Percentiles rank a stretch among this genome's conserved stretches.
These are phyloP conservation scores for Lipomyces chichibuensis DNA, from an alignment of 805 yeast genomes.

Conservation along the genomic window DNA sequence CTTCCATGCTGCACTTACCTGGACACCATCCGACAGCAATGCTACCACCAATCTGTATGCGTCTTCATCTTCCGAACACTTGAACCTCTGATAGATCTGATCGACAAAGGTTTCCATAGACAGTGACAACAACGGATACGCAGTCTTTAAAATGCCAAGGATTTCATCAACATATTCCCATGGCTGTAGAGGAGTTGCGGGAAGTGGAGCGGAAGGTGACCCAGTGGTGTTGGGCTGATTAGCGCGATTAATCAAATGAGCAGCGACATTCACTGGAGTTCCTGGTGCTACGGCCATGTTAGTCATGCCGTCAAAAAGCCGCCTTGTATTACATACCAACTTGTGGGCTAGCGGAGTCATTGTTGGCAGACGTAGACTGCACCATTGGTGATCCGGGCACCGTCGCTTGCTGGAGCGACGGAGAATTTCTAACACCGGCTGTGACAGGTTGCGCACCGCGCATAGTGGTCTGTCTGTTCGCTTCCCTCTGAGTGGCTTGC, in stretches of 20 bases:
- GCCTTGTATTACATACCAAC: not conserved
- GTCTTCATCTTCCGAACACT: constrained; percentile 92
- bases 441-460: constrained; percentile 22
- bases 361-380: constrained; percentile 9
- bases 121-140: constrained; percentile 89
- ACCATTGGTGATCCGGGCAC: constrained; percentile 31
- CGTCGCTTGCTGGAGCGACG: constrained; percentile 23
- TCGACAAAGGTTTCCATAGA: constrained; percentile 94
- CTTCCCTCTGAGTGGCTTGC: constrained; percentile 49
- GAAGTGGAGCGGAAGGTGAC: constrained; percentile 33
- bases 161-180: constrained; percentile 93
- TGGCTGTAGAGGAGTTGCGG: constrained; percentile 56
- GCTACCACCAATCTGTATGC: constrained; percentile 94
- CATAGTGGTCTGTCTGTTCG: constrained; percentile 32
- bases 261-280: constrained; percentile 11
- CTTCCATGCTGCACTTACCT: constrained; percentile 40
- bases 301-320: not conserved
- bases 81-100: constrained; percentile 91
- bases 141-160: constrained; percentile 93
- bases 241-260: constrained; percentile 26
- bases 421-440: constrained; percentile 35
- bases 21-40: constrained; percentile 88
- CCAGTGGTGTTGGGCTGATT: constrained; percentile 10
- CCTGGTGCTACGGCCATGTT: constrained; percentile 10
- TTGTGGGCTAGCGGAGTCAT: constrained; percentile 12